Conservation (phyloP, 1,284 basidiomycete species). For the Grifola frondosa region DNA sequence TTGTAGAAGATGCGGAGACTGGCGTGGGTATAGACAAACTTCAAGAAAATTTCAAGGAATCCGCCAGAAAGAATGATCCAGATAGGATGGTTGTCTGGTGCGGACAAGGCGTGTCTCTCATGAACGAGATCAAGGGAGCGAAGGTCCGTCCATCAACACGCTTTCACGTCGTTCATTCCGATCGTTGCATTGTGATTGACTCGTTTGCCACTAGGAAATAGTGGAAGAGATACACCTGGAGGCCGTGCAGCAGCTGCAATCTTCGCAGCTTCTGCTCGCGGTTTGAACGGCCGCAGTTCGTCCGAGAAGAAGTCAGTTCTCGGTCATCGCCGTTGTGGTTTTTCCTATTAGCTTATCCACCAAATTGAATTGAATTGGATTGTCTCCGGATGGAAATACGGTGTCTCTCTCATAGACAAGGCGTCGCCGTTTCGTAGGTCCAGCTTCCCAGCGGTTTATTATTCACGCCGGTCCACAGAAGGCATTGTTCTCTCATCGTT, state of each 20-base stretch:
- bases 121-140: slow-evolving; percentile 54
- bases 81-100: slow-evolving; percentile 66
- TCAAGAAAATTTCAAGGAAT: slow-evolving; percentile 45
- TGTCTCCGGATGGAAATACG: too few species aligned
- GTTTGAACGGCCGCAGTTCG: too few species aligned
- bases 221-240: slow-evolving; percentile 19
- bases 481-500: too few species aligned
- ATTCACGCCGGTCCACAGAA: too few species aligned
- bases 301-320: too few species aligned
- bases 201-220: slow-evolving; percentile 10
- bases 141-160: slow-evolving; percentile 39
- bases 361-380: too few species aligned
- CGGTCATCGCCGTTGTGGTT: too few species aligned
- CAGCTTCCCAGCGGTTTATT: too few species aligned
- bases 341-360: too few species aligned
- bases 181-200: slow-evolving; percentile 10
- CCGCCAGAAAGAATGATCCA: slow-evolving; percentile 42
- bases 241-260: slow-evolving; percentile 15
- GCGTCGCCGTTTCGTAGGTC: too few species aligned
- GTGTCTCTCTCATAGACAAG: too few species aligned
- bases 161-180: background rate
- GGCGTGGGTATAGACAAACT: slow-evolving; percentile 48
- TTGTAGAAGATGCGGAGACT: slow-evolving; percentile 56
- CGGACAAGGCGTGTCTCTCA: slow-evolving; percentile 63
- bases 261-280: slow-evolving; percentile 10